A percentile compares a stretch with the other conserved stretches of the same genome.
Evolutionary conservation across 371 early-diverging fungal genomes (phyloP).

Genomic region (Rhizopus sp.): DNA sequence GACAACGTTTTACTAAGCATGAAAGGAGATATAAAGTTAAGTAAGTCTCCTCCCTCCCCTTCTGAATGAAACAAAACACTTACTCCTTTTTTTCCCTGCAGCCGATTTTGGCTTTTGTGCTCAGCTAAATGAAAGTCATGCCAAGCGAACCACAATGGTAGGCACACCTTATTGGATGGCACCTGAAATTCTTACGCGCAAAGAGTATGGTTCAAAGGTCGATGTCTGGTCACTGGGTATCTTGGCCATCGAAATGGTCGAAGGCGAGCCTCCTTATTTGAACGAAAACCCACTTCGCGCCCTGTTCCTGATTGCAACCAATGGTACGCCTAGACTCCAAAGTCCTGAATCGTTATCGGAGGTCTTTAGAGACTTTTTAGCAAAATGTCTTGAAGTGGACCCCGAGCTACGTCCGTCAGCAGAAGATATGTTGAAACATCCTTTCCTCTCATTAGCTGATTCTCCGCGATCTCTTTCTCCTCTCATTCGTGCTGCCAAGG

Average conservation of each 20-base stretch:
- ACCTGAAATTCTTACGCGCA: constrained; percentile 80
- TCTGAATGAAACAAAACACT: neutral
- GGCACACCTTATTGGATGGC: constrained; percentile 90
- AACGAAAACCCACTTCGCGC: constrained; percentile 77
- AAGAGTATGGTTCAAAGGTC: constrained; percentile 81
- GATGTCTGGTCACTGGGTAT: constrained; percentile 95
- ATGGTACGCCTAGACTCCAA: constrained; percentile 78
- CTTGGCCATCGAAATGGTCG: constrained; percentile 75
- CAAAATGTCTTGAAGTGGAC: constrained; percentile 66
- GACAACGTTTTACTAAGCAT: constrained; percentile 80
- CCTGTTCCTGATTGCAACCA: constrained; percentile 83
- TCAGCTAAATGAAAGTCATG: constrained; percentile 62
- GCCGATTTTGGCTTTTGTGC: constrained; percentile 88
- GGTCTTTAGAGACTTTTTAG: constrained; percentile 69
- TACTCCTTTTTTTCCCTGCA: constrained; percentile 6
- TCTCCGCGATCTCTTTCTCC: constrained; percentile 26
- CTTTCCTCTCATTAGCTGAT: constrained; percentile 24
- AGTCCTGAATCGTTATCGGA: constrained; percentile 68
- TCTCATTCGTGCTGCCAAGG: constrained; percentile 42
- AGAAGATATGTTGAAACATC: constrained; percentile 25
- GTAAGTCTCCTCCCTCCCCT: constrained; percentile 20
- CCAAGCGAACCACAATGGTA: constrained; percentile 76
- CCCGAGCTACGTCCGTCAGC: constrained; percentile 38
- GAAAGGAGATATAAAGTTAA: constrained; percentile 78
- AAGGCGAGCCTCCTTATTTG: constrained; percentile 84